These are phyloP conservation scores for Apiotrichum brassicae DNA, from an alignment of 1,284 basidiomycete genomes.

Conservation along the genomic window DNA sequence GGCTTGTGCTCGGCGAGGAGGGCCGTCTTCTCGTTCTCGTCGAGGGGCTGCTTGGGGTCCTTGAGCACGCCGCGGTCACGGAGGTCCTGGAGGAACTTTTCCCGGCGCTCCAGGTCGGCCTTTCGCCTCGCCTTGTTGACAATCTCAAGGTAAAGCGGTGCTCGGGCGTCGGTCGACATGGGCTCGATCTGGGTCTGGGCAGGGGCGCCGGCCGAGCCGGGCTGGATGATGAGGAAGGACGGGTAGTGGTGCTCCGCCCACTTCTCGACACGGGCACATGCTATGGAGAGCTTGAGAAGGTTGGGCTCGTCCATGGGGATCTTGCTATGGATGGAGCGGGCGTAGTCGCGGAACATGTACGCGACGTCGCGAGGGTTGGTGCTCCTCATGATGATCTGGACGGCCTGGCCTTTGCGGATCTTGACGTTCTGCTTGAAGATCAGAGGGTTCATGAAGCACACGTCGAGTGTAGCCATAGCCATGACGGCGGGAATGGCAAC, in stretches of 20 bases:
- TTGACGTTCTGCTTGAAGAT: constrained; percentile 90
- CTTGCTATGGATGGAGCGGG: constrained; percentile 74
- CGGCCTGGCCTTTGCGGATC: constrained; percentile 87
- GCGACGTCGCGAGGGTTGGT: constrained; percentile 90
- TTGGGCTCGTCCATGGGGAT: constrained; percentile 76
- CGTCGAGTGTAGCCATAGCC: constrained; percentile 88
- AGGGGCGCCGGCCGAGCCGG: constrained; percentile 33
- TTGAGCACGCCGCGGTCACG: constrained; percentile 19
- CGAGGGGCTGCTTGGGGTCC: not conserved
- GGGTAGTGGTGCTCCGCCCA: constrained; percentile 88
- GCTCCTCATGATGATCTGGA: constrained; percentile 76
- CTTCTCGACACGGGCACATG: constrained; percentile 81
- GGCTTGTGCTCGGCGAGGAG: not conserved
- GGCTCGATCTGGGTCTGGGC: constrained; percentile 46
- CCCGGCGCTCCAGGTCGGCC: constrained; percentile 22
- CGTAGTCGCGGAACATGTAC: constrained; percentile 77
- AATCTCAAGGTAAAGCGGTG: constrained; percentile 30
- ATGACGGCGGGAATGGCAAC: constrained; percentile 92
- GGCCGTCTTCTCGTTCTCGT: not conserved
- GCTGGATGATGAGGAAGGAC: constrained; percentile 61
- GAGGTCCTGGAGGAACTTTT: constrained; percentile 29
- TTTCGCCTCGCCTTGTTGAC: constrained; percentile 27
- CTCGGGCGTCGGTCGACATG: constrained; percentile 55
- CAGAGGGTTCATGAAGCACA: constrained; percentile 89
- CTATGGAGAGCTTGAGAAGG: constrained; percentile 71